Evolutionary conservation across 1,284 basidiomycete genomes (phyloP), one percentile per base, ranked within the genome.

Genomic region (Boletellus deceptivus): DNA sequence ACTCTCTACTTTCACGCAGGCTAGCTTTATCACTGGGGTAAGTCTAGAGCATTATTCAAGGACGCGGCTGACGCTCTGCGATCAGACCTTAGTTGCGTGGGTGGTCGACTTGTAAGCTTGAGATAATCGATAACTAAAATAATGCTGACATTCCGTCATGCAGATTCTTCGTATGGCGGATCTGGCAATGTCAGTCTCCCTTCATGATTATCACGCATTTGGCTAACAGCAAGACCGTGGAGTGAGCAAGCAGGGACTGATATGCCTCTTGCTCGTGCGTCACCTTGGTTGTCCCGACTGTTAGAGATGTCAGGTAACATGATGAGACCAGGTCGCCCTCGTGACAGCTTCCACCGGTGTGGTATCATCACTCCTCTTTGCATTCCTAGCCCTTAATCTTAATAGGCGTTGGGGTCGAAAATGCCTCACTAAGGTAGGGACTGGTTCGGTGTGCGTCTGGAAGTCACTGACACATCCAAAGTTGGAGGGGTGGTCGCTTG

Each of bases 91-190:
- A 2, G 52, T 54, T 4, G 52, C 37, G 2, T 43, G 31, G 34
- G 16, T 31, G 5, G 53, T 54, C 6, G 43, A 54, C 18, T 17
- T 55, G 54, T 55, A 22, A 4, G 53, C 17, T 22, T 11, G 24
- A 5, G 3, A 27, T 24, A 4, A 43, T 18, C 3, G 20, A 20
- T 39, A 0, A 18, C n/a, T 31, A 25, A 45, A 27, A 36, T 4
- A 16, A n/a, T n/a, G 34, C 36, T 49, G 13, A 55, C 11, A 7
- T 10, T 17, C 11, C 33, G 3, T n/a, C n/a, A n/a, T 33, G 18
- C 24, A 55, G 48, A 20, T 46, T 55, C 40, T 51, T 55, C 14
- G 33, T 55, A 25, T 55, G 53, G 54, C 54, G 54, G 25, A 51
- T 55, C 22, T 55, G 54, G 54, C 37, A 46, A 43, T 35, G 54